phyloP scores from a whole-genome alignment of 192 early-diverging fungal genomes.

The Umbelopsis vinacea region DNA sequence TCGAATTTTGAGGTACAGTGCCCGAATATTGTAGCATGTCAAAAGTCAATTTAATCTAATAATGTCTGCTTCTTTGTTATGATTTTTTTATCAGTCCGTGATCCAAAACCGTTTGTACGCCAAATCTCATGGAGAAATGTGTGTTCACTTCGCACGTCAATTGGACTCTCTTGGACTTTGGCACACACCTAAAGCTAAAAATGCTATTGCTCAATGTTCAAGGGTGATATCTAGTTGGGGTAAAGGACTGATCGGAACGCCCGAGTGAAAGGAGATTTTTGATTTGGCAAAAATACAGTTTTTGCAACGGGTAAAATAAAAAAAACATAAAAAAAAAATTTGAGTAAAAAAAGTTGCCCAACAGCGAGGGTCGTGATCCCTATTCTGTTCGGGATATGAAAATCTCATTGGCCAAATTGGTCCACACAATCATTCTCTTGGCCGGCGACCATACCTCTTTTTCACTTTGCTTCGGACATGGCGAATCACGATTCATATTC shows the following conservation, averaged over 20 bases:
- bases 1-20: conserved; percentile 50
- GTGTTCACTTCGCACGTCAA: conserved; percentile 59
- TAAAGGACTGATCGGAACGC: conserved; percentile 39
- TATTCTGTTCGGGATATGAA: neutral
- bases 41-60: too few species aligned
- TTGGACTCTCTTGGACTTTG: conserved; percentile 56
- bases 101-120: conserved; percentile 60
- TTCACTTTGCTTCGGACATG: neutral
- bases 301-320: neutral
- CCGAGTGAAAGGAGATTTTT: conserved; percentile 22
- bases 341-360: conserved; percentile 13
- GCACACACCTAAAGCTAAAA: conserved; percentile 51
- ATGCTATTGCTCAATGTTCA: conserved; percentile 41
- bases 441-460: neutral
- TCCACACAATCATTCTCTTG: neutral
- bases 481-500: neutral
- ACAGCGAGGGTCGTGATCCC: neutral
- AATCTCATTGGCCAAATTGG: neutral
- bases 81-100: conserved; percentile 44
- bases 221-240: conserved; percentile 45
- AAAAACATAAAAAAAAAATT: conserved; percentile 18
- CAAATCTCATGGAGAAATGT: conserved; percentile 61
- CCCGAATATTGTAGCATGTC: too few species aligned
- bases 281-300: neutral
- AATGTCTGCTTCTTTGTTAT: neutral